A percentile compares a stretch with the other conserved stretches of the same genome.
Evolutionary conservation across 192 early-diverging fungal species (phyloP).

Genomic region (Umbelopsis ramanniana): DNA sequence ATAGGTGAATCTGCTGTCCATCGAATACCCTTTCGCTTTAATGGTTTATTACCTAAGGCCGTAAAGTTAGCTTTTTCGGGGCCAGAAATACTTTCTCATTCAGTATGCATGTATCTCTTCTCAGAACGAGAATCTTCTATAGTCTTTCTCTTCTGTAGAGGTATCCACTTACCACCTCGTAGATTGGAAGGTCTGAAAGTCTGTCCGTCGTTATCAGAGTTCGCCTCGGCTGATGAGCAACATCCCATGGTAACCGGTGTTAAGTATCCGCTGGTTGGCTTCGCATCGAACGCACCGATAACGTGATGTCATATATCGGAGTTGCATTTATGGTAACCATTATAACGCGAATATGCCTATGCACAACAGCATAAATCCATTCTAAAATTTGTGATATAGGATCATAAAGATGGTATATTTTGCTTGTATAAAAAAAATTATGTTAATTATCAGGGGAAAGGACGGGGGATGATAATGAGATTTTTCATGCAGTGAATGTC

Average conservation of each 20-base stretch:
- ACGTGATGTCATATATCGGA: no score
- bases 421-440: no score
- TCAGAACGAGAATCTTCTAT: neutral
- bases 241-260: constrained; percentile 7
- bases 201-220: neutral
- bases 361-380: no score
- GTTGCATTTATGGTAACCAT: no score
- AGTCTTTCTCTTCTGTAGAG: neutral
- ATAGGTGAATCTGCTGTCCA: constrained; percentile 49
- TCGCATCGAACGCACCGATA: no score
- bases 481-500: no score
- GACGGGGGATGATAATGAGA: no score
- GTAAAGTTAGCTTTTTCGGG: constrained; percentile 1
- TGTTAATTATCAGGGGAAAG: no score
- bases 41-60: constrained; percentile 29
- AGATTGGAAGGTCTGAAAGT: neutral
- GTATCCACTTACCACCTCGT: neutral
- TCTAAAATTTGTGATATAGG: no score
- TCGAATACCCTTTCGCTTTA: constrained; percentile 35
- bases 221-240: constrained; percentile 7
- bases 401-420: no score
- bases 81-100: neutral
- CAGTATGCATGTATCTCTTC: neutral
- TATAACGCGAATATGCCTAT: no score
- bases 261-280: no score